phyloP scores from a whole-genome alignment of 345 rosid species.

The Linum trigynum region DNA sequence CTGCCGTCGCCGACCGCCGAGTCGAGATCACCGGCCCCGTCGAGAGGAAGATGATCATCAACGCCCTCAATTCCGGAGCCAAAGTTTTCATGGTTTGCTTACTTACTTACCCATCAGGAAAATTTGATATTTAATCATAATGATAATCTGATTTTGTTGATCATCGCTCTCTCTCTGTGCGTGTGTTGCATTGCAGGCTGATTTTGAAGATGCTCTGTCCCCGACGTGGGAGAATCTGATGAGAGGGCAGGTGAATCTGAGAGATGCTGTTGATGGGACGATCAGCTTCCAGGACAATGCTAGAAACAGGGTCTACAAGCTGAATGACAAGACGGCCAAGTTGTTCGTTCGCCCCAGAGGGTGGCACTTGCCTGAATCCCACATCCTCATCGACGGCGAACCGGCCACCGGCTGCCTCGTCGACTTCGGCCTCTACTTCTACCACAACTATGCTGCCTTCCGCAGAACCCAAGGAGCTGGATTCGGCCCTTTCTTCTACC shows the following conservation, averaged over 20 bases:
- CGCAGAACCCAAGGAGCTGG: conserved; percentile 66
- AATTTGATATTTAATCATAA: neutral
- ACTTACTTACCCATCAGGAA: neutral
- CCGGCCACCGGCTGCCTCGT: conserved; percentile 87
- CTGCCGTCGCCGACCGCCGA: conserved; percentile 60
- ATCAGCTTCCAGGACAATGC: conserved; percentile 66
- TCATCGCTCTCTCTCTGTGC: neutral
- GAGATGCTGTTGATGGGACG: conserved; percentile 81
- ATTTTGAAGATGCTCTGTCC: conserved; percentile 83
- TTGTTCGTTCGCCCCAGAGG: conserved; percentile 85
- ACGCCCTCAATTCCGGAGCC: conserved; percentile 92
- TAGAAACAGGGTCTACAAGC: conserved; percentile 75
- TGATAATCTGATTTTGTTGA: neutral
- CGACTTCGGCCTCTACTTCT: conserved; percentile 85
- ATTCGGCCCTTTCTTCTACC: conserved; percentile 88
- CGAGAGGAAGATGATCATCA: conserved; percentile 93
- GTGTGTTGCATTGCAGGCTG: conserved; percentile 66
- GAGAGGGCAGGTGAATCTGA: conserved; percentile 79
- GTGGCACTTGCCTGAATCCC: conserved; percentile 91
- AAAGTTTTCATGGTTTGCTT: conserved; percentile 77
- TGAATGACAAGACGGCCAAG: conserved; percentile 69
- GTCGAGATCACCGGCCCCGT: conserved; percentile 90
- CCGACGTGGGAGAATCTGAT: conserved; percentile 95
- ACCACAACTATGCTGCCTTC: conserved; percentile 62
- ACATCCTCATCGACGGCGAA: conserved; percentile 70